A percentile compares a stretch with the other conserved stretches of the same genome.
Conservation (phyloP, 1,139 yeast species). For the Pichia sp. region DNA sequence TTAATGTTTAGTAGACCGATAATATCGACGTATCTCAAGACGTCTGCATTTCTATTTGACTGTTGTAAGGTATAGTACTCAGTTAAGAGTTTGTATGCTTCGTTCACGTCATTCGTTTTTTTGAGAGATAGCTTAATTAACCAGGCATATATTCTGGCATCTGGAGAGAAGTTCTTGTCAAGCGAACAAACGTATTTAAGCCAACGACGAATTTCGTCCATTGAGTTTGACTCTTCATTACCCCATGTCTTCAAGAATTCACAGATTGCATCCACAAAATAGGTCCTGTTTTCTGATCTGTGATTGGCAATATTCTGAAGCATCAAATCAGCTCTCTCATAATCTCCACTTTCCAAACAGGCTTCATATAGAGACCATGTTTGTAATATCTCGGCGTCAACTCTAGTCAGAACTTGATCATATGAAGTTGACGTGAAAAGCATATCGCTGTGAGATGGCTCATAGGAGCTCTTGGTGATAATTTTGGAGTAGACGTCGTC, state of each 20-base stretch:
- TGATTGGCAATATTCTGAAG: conserved; percentile 32
- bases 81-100: conserved; percentile 16
- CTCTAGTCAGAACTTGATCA: conserved; percentile 22
- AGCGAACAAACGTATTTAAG: conserved; percentile 15
- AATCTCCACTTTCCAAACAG: conserved; percentile 60
- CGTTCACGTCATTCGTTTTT: conserved; percentile 15
- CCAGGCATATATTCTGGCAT: conserved; percentile 26
- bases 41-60: conserved; percentile 26
- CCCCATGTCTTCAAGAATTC: conserved; percentile 41
- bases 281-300: conserved; percentile 31
- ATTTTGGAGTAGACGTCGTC: conserved; percentile 21
- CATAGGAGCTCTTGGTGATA: conserved; percentile 3
- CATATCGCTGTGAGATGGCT: conserved; percentile 10
- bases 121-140: conserved; percentile 21
- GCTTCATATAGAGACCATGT: conserved; percentile 78
- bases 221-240: conserved; percentile 26
- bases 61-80: conserved; percentile 14
- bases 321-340: conserved; percentile 64
- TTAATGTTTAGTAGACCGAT: conserved; percentile 60
- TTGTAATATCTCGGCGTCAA: conserved; percentile 44
- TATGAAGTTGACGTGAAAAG: conserved; percentile 18
- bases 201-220: conserved; percentile 22
- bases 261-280: conserved; percentile 39
- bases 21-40: conserved; percentile 62
- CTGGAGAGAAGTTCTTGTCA: conserved; percentile 16